Evolutionary conservation across 306 rosid genomes (phyloP), one percentile per base, ranked within the genome.

Genomic region (peach (Prunus persica)): DNA sequence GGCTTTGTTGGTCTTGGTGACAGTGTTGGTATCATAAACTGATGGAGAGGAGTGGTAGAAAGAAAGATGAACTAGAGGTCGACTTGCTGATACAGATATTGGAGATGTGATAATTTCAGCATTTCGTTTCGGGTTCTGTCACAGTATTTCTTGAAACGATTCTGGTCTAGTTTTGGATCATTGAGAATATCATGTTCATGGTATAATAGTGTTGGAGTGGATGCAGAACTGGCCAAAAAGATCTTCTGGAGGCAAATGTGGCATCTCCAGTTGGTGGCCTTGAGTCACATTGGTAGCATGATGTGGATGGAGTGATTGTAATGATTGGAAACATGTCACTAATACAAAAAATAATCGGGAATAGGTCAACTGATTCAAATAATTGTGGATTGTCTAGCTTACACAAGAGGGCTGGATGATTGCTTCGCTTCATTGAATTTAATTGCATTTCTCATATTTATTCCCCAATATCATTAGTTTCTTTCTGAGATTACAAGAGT

Each of bases 401-500:
- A 60, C 20, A 55, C 65, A 49, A 67, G 55, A 16, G 32, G 18
- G 28, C 41, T 80, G 66, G 66, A 65, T 74, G 79, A 52, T 78
- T 83, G 76, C 67, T 68, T 34, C 46, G 76, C 67, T 68, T 34
- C 46, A 58, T 1, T 20, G 22, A 20, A 64, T 51, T 16, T 30
- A n/a, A 8, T 50, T 54, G 30, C 34, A 28, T 43, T 77, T 46
- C 24, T 22, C 51, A 18, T 18, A 13, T 46, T 49, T 3, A 56
- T 56, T 13, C 66, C 22, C 5, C 6, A 15, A 7, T 72, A 47
- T 47, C 62, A 1, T 32, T 22, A 51, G 56, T 68, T 69, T 66
- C 47, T 71, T 64, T 45, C 67, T 2, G 80, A 90, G 96, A 84
- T 77, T 94, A 72, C 85, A 71, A 14, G 89, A 82, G 73, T 94